Evolutionary conservation across 768 basidiomycete genomes (phyloP).

Genomic region (Megacollybia marginata): DNA sequence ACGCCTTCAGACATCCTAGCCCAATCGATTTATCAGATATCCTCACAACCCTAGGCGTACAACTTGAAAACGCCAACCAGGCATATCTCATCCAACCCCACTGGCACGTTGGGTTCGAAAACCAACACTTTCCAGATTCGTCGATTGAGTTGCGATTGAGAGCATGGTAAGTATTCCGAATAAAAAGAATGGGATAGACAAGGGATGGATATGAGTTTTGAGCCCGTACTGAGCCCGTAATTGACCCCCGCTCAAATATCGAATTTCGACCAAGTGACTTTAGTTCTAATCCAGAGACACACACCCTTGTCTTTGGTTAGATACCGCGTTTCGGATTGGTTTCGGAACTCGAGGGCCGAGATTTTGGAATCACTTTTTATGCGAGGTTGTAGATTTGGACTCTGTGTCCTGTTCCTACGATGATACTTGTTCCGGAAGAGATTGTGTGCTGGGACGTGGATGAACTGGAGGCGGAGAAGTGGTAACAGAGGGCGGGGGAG

Average conservation of each 20-base stretch:
- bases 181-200: slow-evolving; percentile 63
- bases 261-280: slow-evolving; percentile 81
- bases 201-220: slow-evolving; percentile 66
- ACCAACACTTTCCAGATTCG: slow-evolving; percentile 79
- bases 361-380: slow-evolving; percentile 59
- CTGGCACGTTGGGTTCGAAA: slow-evolving; percentile 59
- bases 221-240: slow-evolving; percentile 50
- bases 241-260: slow-evolving; percentile 56
- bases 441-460: slow-evolving; percentile 56
- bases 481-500: slow-evolving; percentile 9
- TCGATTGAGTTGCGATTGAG: slow-evolving; percentile 80
- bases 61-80: slow-evolving; percentile 36
- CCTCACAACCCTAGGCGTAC: slow-evolving; percentile 53
- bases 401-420: slow-evolving; percentile 51
- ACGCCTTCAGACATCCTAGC: slow-evolving; percentile 64
- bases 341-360: slow-evolving; percentile 72
- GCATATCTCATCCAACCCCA: slow-evolving; percentile 20
- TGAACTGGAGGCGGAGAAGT: slow-evolving; percentile 8
- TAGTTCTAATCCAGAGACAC: slow-evolving; percentile 82
- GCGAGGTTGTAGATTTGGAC: slow-evolving; percentile 59
- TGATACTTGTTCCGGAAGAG: slow-evolving; percentile 49
- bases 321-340: slow-evolving; percentile 38
- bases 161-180: slow-evolving; percentile 74
- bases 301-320: slow-evolving; percentile 46
- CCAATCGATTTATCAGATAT: slow-evolving; percentile 78